Conservation (phyloP, 768 basidiomycete genomes). For the Sutorius australiensis region DNA sequence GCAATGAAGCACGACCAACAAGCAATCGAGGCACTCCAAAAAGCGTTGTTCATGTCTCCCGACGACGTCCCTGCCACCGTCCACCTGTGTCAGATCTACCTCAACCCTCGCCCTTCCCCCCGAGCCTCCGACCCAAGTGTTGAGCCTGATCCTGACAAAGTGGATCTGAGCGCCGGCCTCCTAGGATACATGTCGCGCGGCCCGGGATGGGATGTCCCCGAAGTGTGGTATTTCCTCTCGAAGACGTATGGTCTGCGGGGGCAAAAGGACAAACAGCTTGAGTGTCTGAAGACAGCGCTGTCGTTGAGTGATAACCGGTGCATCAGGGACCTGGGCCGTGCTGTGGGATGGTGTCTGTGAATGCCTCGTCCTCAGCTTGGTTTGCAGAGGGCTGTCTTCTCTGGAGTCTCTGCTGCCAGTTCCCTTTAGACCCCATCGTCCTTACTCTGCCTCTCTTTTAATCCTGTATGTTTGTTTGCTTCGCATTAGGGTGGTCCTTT, state of each 20-base stretch:
- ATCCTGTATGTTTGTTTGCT: background rate
- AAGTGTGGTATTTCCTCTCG: slow-evolving; percentile 92
- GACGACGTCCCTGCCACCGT: slow-evolving; percentile 76
- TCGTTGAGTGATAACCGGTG: slow-evolving; percentile 56
- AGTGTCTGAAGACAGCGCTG: slow-evolving; percentile 71
- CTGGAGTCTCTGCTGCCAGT: background rate
- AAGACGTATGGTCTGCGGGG: slow-evolving; percentile 76
- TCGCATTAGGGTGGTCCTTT: background rate
- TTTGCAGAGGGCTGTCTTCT: background rate
- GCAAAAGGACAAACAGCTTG: slow-evolving; percentile 64
- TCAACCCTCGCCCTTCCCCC: slow-evolving; percentile 35
- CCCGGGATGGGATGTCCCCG: slow-evolving; percentile 84
- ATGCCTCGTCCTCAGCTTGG: background rate
- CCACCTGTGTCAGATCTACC: slow-evolving; percentile 73
- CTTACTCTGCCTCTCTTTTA: background rate
- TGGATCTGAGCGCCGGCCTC: slow-evolving; percentile 81
- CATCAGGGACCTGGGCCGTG: slow-evolving; percentile 58
- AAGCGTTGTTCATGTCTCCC: slow-evolving; percentile 83
- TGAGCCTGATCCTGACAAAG: slow-evolving; percentile 40
- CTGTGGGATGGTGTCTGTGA: slow-evolving; percentile 67
- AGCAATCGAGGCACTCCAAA: slow-evolving; percentile 76
- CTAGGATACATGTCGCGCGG: slow-evolving; percentile 75
- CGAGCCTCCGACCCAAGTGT: slow-evolving; percentile 8
- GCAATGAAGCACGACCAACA: slow-evolving; percentile 54
- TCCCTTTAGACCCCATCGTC: background rate